Evolutionary conservation across 805 yeast genomes (phyloP).

Genomic region (Candida andamanensis): DNA sequence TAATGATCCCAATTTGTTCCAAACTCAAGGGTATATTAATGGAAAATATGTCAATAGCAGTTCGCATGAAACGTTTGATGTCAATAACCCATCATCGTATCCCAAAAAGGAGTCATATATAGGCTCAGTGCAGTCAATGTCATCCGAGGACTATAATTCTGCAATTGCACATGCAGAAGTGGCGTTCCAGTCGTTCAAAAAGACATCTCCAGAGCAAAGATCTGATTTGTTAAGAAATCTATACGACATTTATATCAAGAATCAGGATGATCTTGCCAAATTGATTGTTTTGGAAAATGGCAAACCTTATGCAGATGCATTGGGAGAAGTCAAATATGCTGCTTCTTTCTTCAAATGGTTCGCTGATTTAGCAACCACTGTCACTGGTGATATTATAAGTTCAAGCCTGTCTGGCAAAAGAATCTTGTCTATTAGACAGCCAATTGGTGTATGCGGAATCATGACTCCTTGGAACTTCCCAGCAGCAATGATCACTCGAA

Average conservation of each 20-base stretch:
- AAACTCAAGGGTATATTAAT: slow-evolving; percentile 58
- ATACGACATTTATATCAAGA: slow-evolving; percentile 49
- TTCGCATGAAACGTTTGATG: slow-evolving; percentile 49
- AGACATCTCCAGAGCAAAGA: slow-evolving; percentile 54
- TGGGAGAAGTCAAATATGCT: slow-evolving; percentile 62
- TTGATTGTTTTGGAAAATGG: slow-evolving; percentile 70
- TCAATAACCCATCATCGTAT: slow-evolving; percentile 67
- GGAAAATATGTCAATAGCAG: slow-evolving; percentile 64
- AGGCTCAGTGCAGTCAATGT: slow-evolving; percentile 52
- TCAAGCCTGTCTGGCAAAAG: slow-evolving; percentile 45
- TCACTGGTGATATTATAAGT: slow-evolving; percentile 62
- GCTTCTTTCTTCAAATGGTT: slow-evolving; percentile 88
- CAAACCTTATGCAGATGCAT: slow-evolving; percentile 65
- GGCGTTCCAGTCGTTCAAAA: slow-evolving; percentile 50
- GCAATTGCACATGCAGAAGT: slow-evolving; percentile 53
- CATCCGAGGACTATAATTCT: slow-evolving; percentile 39
- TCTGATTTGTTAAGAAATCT: slow-evolving; percentile 48
- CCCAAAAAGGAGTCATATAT: slow-evolving; percentile 34
- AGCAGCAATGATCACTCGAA: slow-evolving; percentile 69
- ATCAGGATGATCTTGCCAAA: slow-evolving; percentile 61
- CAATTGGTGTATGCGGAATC: slow-evolving; percentile 78
- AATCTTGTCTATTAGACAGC: slow-evolving; percentile 60
- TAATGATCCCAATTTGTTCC: slow-evolving; percentile 10
- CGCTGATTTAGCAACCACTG: slow-evolving; percentile 73
- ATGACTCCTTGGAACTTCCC: slow-evolving; percentile 87